Evolutionary conservation across 257 asterid species (phyloP), one percentile per base, ranked within the genome.

Genomic region (Gentiana dahurica): DNA sequence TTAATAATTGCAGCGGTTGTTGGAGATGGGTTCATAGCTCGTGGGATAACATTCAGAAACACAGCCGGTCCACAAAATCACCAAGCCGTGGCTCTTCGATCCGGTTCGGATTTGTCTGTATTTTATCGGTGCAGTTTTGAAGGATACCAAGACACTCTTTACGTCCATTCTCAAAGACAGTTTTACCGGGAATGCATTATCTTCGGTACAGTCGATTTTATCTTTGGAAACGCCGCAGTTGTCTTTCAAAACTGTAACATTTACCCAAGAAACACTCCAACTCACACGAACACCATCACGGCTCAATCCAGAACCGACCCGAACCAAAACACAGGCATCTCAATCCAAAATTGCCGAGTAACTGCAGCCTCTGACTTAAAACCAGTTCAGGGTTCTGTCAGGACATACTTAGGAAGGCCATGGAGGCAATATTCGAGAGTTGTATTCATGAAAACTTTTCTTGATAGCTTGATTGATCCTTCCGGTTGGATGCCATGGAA

Each of bases 401-500:
- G 49, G 58, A 85, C 95, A 2, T 89, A 79, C 36, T 64, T 89
- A 15, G 97, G 97, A 9, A 61, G 97, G 15, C 95, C 95, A 3
- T 89, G 97, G 97, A 51, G 79, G 69, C 1, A 53, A 59, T 89
- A 89, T 38, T 86, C 97, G 0, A 73, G 94, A 0, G 83, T 95
- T 0, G 89, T 86, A 0, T 69, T 79, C 49, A 75, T 89, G 94
- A 78, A 73, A 63, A 79, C 86, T 0, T 62, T 36, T 13, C 1
- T 89, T 36, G 97, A 79, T 41, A 60, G 81, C 3, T 65, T 83
- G 68, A 73, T 86, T 9, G 36, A 67, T 60, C 87, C 94, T 24
- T 79, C 79, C n/a, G 97, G 97, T 12, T 89, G 97, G 97, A 46
- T 72, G 68, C 84, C 87, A 1, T 89, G 97, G 97, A 66, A 68